Evolutionary conservation across 2,329 filamentous ascomycete genomes (phyloP).

Genomic region (Exophiala aquamarina): DNA sequence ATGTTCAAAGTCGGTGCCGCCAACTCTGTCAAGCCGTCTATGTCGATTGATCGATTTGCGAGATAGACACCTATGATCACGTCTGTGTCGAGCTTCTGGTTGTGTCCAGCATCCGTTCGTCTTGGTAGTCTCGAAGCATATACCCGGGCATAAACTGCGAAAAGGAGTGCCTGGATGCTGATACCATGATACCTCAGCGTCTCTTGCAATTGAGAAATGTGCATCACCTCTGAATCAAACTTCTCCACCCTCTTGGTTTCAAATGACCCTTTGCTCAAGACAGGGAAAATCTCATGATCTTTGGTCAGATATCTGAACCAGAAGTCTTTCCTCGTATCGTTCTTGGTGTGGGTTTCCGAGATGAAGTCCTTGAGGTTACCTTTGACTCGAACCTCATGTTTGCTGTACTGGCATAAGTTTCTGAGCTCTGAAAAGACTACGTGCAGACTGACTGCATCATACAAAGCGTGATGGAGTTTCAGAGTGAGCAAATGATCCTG

Average conservation of each 20-base stretch:
- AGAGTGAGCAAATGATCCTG: slow-evolving; percentile 44
- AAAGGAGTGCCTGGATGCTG: slow-evolving; percentile 71
- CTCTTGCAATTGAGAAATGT: slow-evolving; percentile 44
- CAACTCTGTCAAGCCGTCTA: slow-evolving; percentile 51
- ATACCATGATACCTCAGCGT: slow-evolving; percentile 55
- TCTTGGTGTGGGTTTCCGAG: not conserved
- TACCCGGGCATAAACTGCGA: slow-evolving; percentile 66
- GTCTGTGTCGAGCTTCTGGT: slow-evolving; percentile 28
- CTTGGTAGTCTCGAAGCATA: slow-evolving; percentile 40
- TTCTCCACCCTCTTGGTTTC: slow-evolving; percentile 35
- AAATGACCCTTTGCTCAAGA: slow-evolving; percentile 14
- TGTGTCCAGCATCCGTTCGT: too few species aligned
- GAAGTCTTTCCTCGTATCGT: slow-evolving; percentile 35
- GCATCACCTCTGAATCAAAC: slow-evolving; percentile 46
- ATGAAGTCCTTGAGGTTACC: slow-evolving; percentile 28
- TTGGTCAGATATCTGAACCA: slow-evolving; percentile 43
- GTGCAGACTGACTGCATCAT: slow-evolving; percentile 79
- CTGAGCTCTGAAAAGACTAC: slow-evolving; percentile 58
- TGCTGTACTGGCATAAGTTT: slow-evolving; percentile 38
- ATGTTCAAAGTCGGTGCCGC: slow-evolving; percentile 75
- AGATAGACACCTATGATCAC: slow-evolving; percentile 78
- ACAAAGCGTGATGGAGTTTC: slow-evolving; percentile 80
- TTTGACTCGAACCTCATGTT: slow-evolving; percentile 20
- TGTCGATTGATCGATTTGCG: slow-evolving; percentile 66
- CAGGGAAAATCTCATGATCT: slow-evolving; percentile 2